Percentiles rank a stretch among this genome's conserved stretches.
These are phyloP conservation scores for Penicillium sp. DNA, from an alignment of 2,329 filamentous ascomycete species.

Conservation along the genomic window DNA sequence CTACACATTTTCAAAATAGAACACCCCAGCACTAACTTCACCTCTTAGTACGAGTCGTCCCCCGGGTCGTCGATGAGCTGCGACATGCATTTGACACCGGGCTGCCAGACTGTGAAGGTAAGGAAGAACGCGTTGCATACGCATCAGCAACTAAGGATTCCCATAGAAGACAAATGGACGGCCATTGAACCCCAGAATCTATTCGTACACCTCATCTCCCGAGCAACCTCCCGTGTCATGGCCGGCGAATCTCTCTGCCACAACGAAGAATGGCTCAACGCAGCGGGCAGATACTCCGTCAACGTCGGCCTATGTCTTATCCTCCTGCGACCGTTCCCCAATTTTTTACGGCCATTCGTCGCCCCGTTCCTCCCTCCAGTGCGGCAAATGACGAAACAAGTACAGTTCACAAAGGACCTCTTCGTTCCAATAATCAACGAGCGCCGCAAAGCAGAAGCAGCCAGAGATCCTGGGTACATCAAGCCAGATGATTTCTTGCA, in stretches of 20 bases:
- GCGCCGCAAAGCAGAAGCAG: conserved; percentile 23
- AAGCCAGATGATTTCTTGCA: conserved; percentile 34
- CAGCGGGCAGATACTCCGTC: conserved; percentile 34
- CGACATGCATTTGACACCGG: conserved; percentile 22
- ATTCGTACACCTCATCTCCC: conserved; percentile 37
- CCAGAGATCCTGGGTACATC: conserved; percentile 12
- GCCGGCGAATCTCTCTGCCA: conserved; percentile 37
- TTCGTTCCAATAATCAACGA: conserved; percentile 35
- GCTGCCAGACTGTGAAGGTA: conserved; percentile 27
- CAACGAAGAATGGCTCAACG: conserved; percentile 40
- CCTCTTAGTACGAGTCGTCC: conserved; percentile 22
- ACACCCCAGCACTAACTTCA: not conserved
- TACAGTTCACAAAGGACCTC: conserved; percentile 32
- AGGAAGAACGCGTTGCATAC: not conserved
- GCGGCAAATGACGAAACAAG: conserved; percentile 30
- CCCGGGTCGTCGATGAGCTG: conserved; percentile 27
- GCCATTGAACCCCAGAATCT: conserved; percentile 22
- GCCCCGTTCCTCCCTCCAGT: conserved; percentile 36
- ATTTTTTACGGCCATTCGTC: conserved; percentile 32
- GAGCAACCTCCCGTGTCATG: conserved; percentile 43
- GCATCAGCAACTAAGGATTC: not conserved
- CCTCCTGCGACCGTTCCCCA: conserved; percentile 35
- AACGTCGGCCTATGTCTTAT: conserved; percentile 34
- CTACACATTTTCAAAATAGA: not conserved
- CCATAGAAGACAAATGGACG: conserved; percentile 22